Base-by-base conservation (phyloP, 1,139 yeast species). In the Nematodospora anomalae region DNA sequence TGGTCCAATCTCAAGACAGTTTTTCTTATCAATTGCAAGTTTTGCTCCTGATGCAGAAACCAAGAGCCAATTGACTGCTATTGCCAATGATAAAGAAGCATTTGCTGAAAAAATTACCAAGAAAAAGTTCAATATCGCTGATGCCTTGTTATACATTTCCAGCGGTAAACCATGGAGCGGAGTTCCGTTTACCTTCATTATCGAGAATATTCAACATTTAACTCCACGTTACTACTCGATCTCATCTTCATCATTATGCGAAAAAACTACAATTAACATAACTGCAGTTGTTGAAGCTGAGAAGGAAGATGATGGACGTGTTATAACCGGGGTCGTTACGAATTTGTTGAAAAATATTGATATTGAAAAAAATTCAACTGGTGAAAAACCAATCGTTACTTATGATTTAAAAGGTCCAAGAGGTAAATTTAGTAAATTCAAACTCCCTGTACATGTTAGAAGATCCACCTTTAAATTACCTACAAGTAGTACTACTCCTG, bases 181-280 rank as follows among this genome's bases (percentile, higher is more conserved):
- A 10, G 87, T 92, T 35, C 97, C 98, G 25, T 85, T 90, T 67
- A 82, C 81, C 41, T 87, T 89, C 55, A 64, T 92, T 35, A 71
- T 90, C 51, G 98, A 92, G 66, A 75, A 83, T 28, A 63, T 92
- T 43, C 79, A 89, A 36, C 88, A 81, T 52, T 69, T 92, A 52
- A 94, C 85, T 58, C 96, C 97, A 31, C 90, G 98, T 63, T 92
- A 89, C 66, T 92, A 92, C 63, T 92, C 98, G 15, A 92, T 92
- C 50, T 90, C 97, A 3, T 90, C 97, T 2, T 88, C 97, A 8
- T 82, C 95, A 2, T 63, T 80, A 42, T 74, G 80, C 40, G 94
- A 87, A 54, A 88, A 89, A 60, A 75, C 80, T 39, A 71, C 74
- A 12, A 75, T 92, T 44, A 88, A 82, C 51, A 74, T 90, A 42